phyloP scores from a whole-genome alignment of 306 rosid genomes.

The Pyrus pyrifolia region DNA sequence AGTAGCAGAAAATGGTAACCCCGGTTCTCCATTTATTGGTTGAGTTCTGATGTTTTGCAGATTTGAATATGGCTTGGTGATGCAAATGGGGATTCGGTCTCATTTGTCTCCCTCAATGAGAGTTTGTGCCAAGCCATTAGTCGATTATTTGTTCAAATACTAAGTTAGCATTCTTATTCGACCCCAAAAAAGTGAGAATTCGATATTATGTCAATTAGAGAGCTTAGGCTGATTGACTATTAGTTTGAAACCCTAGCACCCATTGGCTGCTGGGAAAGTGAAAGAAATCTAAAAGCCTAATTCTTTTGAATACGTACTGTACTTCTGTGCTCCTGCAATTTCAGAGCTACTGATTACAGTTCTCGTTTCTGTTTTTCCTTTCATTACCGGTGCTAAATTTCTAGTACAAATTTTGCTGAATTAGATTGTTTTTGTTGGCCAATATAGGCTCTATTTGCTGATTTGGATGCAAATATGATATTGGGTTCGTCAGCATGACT shows the following conservation, averaged over 20 bases:
- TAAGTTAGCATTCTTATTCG: background rate
- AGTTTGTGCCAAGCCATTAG: background rate
- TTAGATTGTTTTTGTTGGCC: background rate
- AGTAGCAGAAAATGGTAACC: background rate
- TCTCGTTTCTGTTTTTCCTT: background rate
- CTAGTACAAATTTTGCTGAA: background rate
- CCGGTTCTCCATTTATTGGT: background rate
- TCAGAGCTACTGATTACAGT: background rate
- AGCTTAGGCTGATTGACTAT: background rate
- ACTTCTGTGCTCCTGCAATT: too few relatives aligned
- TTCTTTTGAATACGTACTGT: too few relatives aligned
- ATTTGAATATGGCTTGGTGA: background rate
- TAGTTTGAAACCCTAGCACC: constrained; percentile 12
- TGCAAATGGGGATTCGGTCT: background rate
- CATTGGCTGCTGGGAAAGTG: constrained; percentile 5
- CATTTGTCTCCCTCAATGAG: background rate
- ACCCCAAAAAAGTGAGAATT: background rate
- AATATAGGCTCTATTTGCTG: background rate
- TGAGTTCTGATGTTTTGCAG: too few relatives aligned
- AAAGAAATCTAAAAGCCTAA: background rate
- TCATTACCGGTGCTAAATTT: background rate
- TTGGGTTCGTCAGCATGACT: background rate
- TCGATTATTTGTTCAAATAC: background rate
- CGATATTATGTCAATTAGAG: background rate
- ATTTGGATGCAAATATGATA: background rate